Evolutionary conservation across 1,284 basidiomycete genomes (phyloP).

Genomic region (Sanghuangporus sanghuang): DNA sequence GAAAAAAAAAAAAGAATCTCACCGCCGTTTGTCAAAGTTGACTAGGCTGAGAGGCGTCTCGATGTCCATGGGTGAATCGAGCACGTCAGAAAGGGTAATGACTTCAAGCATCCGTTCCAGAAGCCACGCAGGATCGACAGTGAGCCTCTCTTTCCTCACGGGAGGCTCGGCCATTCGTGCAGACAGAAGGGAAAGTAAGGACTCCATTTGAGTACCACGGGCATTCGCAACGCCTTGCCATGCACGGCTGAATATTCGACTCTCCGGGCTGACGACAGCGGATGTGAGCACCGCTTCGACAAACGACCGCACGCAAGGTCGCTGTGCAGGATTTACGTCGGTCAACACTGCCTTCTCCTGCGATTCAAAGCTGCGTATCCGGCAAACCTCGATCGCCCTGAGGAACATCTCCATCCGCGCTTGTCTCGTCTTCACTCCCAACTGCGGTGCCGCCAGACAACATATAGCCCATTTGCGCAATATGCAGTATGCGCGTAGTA

Average conservation of each 20-base stretch:
- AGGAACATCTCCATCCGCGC: slow-evolving; percentile 66
- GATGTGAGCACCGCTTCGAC: slow-evolving; percentile 69
- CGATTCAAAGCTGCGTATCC: slow-evolving; percentile 43
- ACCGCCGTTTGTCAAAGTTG: slow-evolving; percentile 80
- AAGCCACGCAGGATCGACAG: slow-evolving; percentile 75
- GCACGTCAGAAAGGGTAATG: slow-evolving; percentile 64
- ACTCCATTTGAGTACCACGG: slow-evolving; percentile 57
- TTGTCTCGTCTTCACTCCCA: slow-evolving; percentile 61
- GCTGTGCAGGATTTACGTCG: slow-evolving; percentile 30
- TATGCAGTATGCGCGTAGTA: slow-evolving; percentile 66
- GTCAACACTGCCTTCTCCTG: slow-evolving; percentile 22
- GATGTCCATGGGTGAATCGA: slow-evolving; percentile 48
- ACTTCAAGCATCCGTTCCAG: slow-evolving; percentile 75
- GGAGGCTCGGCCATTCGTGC: slow-evolving; percentile 41
- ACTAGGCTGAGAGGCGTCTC: slow-evolving; percentile 46
- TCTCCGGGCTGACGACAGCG: slow-evolving; percentile 69
- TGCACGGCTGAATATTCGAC: slow-evolving; percentile 60
- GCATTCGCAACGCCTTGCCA: slow-evolving; percentile 65
- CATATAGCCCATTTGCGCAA: slow-evolving; percentile 73
- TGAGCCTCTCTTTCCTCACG: slow-evolving; percentile 46
- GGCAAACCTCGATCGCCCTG: slow-evolving; percentile 63
- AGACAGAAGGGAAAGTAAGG: slow-evolving; percentile 49
- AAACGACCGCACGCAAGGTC: slow-evolving; percentile 67
- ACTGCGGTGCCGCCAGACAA: slow-evolving; percentile 53
- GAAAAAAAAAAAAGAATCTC: slow-evolving; percentile 18